Base-by-base conservation (phyloP, 345 rosid species). In the Populus deltoides region DNA sequence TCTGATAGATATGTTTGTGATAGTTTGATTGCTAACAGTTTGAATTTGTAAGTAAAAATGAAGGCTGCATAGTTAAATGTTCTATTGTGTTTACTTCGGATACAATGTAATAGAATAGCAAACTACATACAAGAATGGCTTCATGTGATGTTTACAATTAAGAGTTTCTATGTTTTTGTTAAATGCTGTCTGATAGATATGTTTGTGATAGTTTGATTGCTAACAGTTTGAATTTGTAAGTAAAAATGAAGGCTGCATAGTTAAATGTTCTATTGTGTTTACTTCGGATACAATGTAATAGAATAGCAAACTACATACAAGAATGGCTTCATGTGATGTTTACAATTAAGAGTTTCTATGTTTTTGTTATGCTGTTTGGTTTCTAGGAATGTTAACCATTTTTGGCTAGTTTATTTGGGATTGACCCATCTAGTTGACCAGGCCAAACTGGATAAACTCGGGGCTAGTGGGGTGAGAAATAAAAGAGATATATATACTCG, bases 221-320 rank as follows among this genome's bases (percentile, higher is more conserved):
- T 90, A 85, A 91, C 93, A 51, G 83, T 80, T 83, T 85, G 83
- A 85, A 81, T 86, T 86, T 84, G 90, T 84, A 86, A 83, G 88
- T 84, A 88, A 77, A 82, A 36, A 59, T 63, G 72, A 81, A 73
- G 86, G 74, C 72, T 79, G 79, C 79, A 47, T 77, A 66, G 81
- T 75, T 68, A 71, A 78, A 79, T 75, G 81, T 25, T 36, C 57
- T 45, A 33, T 78, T 66, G 24, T 68, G 55, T 51, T n/a, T 24
- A n/a, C 63, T n/a, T 57, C 62, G 11, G 12, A 9, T n/a, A 57
- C 63, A n/a, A 0, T n/a, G 63, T 57, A 57, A 24, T 11, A 9
- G 29, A n/a, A 57, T 4, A n/a, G 25, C 29, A 59, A 59, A n/a
- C 63, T 59, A n/a, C 25, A 59, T 59, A 10, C 29, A 55, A 55